Conservation (phyloP, 352 stramenopile genomes). For the Phytophthora vignae region DNA sequence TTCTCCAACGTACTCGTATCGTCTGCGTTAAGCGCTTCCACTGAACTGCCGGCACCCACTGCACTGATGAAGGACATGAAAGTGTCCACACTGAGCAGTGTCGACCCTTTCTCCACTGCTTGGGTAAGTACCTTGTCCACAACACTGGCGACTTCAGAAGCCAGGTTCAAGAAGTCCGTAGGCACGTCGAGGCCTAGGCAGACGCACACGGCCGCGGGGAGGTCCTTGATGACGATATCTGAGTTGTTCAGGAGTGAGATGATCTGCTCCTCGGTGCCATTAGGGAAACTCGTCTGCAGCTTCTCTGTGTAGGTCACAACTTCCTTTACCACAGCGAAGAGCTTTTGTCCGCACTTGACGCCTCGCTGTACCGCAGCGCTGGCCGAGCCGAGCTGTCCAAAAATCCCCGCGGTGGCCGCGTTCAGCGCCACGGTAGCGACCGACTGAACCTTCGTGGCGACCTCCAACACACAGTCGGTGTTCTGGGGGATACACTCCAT, state of each 20-base stretch:
- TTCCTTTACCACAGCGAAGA: slow-evolving; percentile 51
- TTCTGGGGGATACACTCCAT: slow-evolving; percentile 80
- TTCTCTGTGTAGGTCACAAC: slow-evolving; percentile 46
- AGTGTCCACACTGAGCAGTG: slow-evolving; percentile 37
- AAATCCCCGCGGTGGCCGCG: slow-evolving; percentile 53
- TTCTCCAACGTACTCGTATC: slow-evolving; percentile 39
- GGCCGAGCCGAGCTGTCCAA: slow-evolving; percentile 52
- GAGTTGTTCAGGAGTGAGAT: slow-evolving; percentile 58
- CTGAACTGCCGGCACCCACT: slow-evolving; percentile 26
- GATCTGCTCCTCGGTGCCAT: slow-evolving; percentile 57
- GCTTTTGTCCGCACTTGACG: slow-evolving; percentile 57
- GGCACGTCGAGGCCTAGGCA: slow-evolving; percentile 54
- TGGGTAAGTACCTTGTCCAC: slow-evolving; percentile 46
- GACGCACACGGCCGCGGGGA: slow-evolving; percentile 56
- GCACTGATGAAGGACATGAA: slow-evolving; percentile 42
- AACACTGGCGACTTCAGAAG: slow-evolving; percentile 40
- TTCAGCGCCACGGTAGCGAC: slow-evolving; percentile 65
- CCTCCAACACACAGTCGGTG: slow-evolving; percentile 54
- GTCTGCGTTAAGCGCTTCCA: slow-evolving; percentile 23
- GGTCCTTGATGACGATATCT: slow-evolving; percentile 58
- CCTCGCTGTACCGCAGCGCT: slow-evolving; percentile 54
- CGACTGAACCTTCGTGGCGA: slow-evolving; percentile 55
- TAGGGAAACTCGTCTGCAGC: slow-evolving; percentile 44
- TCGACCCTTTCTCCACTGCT: slow-evolving; percentile 45
- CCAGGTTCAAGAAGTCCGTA: slow-evolving; percentile 34